These are phyloP conservation scores for Prunus armeniaca DNA, from an alignment of 306 rosid genomes.

Conservation along the genomic window DNA sequence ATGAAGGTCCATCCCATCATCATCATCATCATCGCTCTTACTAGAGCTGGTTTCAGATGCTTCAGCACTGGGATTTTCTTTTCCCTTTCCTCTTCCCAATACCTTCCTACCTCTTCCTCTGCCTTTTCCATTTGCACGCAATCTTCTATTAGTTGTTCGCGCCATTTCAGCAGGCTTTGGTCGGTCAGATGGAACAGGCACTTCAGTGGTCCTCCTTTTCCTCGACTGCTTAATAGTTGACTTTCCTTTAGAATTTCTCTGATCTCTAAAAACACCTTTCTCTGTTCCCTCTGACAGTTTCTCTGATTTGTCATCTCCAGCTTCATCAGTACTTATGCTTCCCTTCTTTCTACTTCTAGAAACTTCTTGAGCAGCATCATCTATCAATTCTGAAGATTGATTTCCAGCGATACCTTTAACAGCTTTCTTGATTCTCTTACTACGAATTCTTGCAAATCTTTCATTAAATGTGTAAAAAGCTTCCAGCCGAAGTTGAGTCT, in stretches of 20 bases:
- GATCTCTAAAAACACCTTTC: slow-evolving; percentile 26
- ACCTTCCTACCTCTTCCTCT: slow-evolving; percentile 40
- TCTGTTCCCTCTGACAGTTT: slow-evolving; percentile 29
- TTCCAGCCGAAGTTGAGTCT: slow-evolving; percentile 94
- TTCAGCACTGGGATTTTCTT: slow-evolving; percentile 33
- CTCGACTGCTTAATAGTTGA: slow-evolving; percentile 40
- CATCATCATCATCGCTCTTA: slow-evolving; percentile 37
- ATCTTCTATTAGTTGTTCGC: slow-evolving; percentile 29
- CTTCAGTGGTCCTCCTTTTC: slow-evolving; percentile 45
- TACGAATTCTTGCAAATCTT: slow-evolving; percentile 87
- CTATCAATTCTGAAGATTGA: slow-evolving; percentile 40
- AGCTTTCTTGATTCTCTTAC: slow-evolving; percentile 90
- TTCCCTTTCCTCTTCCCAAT: slow-evolving; percentile 44
- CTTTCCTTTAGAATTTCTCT: slow-evolving; percentile 25
- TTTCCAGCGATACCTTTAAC: slow-evolving; percentile 76
- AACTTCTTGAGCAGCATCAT: slow-evolving; percentile 36
- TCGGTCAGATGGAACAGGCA: slow-evolving; percentile 30
- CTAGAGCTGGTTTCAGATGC: slow-evolving; percentile 41
- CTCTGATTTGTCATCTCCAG: slow-evolving; percentile 38
- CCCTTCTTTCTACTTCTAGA: slow-evolving; percentile 31
- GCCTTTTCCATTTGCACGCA: slow-evolving; percentile 32
- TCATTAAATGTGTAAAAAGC: slow-evolving; percentile 90
- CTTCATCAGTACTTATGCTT: slow-evolving; percentile 30
- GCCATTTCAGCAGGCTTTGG: slow-evolving; percentile 27
- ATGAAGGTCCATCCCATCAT: slow-evolving; percentile 30